Evolutionary conservation across 169 alveolate species (phyloP), one percentile per base, ranked within the genome.

Genomic region (Plasmodium knowlesi): DNA sequence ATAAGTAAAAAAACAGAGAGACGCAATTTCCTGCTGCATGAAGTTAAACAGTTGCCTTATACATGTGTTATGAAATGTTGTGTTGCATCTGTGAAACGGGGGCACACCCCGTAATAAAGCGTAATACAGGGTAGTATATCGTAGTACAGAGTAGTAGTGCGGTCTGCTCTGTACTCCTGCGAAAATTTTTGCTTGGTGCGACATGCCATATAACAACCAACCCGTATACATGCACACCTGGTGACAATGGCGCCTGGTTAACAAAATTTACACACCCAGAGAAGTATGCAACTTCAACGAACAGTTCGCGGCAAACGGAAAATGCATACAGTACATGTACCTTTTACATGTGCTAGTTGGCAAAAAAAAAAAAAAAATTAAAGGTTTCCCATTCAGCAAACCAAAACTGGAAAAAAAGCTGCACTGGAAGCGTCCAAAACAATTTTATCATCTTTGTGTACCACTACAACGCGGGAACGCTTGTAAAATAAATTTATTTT

Each of bases 221-320:
- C 76, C n/a, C 34, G 34, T 22, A 61, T 22, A 61, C 28, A 61
- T 61, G 1, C 1, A 19, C 76, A 6, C 34, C 37, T 61, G 34
- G 34, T 19, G 19, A 1, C 34, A n/a, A 82, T 82, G 10, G 9
- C 37, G 70, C 61, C 37, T 67, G 22, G 22, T 78, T 41, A 50
- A 54, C 79, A 84, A 57, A 41, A 76, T 67, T 30, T 74, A 84
- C 92, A 76, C 74, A 84, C 85, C 73, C 10, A 46, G 34, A 14
- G 34, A 61, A 61, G 5, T 19, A 61, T 61, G 37, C 32, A n/a
- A 3, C 73, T 9, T 46, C 39, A 46, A 32, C 19, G 73, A 39
- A 9, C 37, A 6, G 19, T 28, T 84, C 74, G 54, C 41, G 57
- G 53, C 34, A 53, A 32, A 3, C n/a, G 34, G 30, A 12, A 10